Evolutionary conservation across 2,329 filamentous ascomycete genomes (phyloP).

Genomic region (Aureobasidium sp.): DNA sequence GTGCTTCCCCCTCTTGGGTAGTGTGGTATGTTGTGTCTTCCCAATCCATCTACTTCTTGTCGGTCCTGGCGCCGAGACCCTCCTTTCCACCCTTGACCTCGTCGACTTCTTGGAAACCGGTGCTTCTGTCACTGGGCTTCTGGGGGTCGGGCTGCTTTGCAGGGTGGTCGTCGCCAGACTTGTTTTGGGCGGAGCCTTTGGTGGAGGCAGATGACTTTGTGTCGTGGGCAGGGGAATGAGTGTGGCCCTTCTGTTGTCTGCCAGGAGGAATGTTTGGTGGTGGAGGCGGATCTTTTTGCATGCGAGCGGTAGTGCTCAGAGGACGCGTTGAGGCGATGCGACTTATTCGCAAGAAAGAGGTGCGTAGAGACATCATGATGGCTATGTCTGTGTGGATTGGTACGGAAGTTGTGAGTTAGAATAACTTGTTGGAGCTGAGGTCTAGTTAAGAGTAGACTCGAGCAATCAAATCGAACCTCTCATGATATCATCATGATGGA

Average conservation of each 20-base stretch:
- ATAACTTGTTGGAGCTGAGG: neutral
- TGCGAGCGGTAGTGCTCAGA: neutral
- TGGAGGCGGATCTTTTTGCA: neutral
- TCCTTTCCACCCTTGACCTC: conserved; percentile 32
- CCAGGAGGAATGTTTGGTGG: conserved; percentile 6
- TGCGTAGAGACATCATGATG: neutral
- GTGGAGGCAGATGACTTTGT: conserved; percentile 28
- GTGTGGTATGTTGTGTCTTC: neutral
- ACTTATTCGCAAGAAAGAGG: neutral
- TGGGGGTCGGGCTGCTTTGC: conserved; percentile 34
- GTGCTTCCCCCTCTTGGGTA: neutral
- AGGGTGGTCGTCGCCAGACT: conserved; percentile 30
- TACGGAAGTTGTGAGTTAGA: neutral
- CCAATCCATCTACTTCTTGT: conserved; percentile 1
- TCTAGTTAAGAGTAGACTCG: neutral
- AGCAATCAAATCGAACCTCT: neutral
- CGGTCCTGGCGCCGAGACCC: conserved; percentile 20
- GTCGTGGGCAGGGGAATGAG: neutral
- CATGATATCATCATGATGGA: conserved; percentile 14
- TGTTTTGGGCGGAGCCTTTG: conserved; percentile 23
- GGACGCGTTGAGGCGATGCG: neutral
- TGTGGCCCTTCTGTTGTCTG: neutral
- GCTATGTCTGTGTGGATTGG: neutral
- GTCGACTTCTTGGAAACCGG: conserved; percentile 25
- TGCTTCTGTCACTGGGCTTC: conserved; percentile 26